phyloP scores from a whole-genome alignment of 106 monocot genomes.

The Platanthera guangdongensis region DNA sequence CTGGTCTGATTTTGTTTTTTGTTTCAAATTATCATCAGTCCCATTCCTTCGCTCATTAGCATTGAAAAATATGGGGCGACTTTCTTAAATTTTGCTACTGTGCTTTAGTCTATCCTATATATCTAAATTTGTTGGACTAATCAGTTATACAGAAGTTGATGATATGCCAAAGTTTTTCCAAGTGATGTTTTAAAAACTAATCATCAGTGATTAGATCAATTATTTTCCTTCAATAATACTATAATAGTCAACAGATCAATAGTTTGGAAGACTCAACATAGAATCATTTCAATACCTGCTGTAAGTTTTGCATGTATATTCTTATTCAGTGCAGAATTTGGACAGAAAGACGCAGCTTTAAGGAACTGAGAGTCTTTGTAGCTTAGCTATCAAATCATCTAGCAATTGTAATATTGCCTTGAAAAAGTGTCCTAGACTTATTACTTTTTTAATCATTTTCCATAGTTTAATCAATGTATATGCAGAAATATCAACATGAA shows the following conservation, averaged over 20 bases:
- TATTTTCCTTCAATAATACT: no score
- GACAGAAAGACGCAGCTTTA: not conserved
- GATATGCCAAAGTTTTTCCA: not conserved
- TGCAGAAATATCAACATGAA: no score
- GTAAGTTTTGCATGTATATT: no score
- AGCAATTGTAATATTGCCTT: not conserved
- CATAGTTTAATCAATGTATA: no score
- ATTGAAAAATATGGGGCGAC: no score
- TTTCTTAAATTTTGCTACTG: no score
- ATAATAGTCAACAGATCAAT: no score
- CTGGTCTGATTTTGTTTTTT: not conserved
- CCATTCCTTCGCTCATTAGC: not conserved
- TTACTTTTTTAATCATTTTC: no score
- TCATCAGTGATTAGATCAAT: no score
- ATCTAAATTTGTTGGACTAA: not conserved
- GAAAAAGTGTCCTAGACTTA: not conserved
- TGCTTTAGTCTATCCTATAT: not conserved
- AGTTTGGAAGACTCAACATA: no score
- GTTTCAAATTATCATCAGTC: not conserved
- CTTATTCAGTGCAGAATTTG: not conserved
- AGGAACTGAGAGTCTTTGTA: not conserved
- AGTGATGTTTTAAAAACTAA: not conserved
- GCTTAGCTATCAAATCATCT: not conserved
- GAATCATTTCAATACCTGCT: no score
- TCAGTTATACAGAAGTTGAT: not conserved